Base-by-base conservation (phyloP, 768 basidiomycete genomes). In the Galerina marginata region DNA sequence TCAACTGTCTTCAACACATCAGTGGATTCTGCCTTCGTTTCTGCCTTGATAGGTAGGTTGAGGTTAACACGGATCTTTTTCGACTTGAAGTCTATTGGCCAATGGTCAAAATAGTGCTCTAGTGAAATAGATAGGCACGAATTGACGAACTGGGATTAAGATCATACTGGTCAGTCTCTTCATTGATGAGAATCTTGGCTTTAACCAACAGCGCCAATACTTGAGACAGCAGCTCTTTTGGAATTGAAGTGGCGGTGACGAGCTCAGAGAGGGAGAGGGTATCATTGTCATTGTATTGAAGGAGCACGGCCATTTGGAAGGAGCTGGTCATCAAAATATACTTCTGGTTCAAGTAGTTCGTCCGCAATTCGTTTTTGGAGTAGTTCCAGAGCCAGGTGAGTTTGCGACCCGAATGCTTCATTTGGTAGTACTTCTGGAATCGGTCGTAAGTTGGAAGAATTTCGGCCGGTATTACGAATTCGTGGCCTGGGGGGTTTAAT, bases 381-480 rank as follows among this genome's bases (percentile, higher is more conserved):
- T 96, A 93, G 70, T 98, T 96, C 97, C 97, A 99, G 9, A 99
- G 78, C 96, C 96, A 99, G 0, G 93, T 96, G 44, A 99, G 83
- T 71, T 96, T 96, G 61, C 96, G 90, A 12, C 95, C 96, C 2
- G 90, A 92, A 74, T 96, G 94, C 74, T 96, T 95, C 71, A 87
- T 88, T 70, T 93, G 91, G 74, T 99, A 98, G 79, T 95, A 99
- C 61, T 88, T 87, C 63, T 88, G 86, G 82, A 99, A 99, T 45
- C 93, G 87, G 59, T 96, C 91, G 72, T 96, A 95, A 7, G 91
- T 93, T 20, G 91, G 83, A 16, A 88, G 79, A 60, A 99, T 89
- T 73, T 99, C 95, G 3, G 85, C 75, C 0, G 97, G 97, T 54
- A 98, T 91, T 62, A 88, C 86, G 73, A 96, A 95, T 62, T 96